Conservation (phyloP, 2,329 filamentous ascomycete genomes). For the Neopestalotiopsis sp. region DNA sequence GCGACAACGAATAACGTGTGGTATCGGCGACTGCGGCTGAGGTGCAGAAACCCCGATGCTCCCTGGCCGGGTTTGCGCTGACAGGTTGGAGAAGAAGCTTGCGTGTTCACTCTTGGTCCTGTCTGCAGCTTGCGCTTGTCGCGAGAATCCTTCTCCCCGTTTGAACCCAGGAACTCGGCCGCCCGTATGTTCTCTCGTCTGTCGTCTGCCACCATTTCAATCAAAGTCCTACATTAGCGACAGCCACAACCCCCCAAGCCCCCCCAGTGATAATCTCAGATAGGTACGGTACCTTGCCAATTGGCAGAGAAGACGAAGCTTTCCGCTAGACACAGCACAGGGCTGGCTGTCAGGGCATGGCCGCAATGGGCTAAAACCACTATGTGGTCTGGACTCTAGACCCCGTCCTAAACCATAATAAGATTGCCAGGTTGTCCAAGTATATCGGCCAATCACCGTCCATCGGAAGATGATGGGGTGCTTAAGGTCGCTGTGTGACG, state of each 20-base stretch:
- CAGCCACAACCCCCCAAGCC: no score
- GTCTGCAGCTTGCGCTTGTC: neutral
- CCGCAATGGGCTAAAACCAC: neutral
- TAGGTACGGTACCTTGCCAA: neutral
- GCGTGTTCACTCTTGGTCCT: no score
- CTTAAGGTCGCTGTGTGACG: neutral
- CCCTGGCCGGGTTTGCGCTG: neutral
- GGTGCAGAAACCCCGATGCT: neutral
- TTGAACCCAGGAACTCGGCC: no score
- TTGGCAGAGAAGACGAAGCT: neutral
- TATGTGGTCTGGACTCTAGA: neutral
- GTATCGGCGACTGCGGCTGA: neutral
- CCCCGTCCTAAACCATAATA: neutral
- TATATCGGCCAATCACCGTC: neutral
- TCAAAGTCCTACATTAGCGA: no score
- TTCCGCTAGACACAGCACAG: neutral
- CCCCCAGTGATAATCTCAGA: neutral
- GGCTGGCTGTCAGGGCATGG: constrained; percentile 1
- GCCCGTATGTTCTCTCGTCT: no score
- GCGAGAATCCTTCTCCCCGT: neutral
- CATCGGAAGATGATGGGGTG: neutral
- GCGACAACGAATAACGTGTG: neutral
- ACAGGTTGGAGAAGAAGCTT: neutral
- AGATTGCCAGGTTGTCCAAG: neutral
- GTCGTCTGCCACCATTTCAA: no score